Conservation (phyloP, 805 yeast species). For the Saccharomycopsis fibuligera region DNA sequence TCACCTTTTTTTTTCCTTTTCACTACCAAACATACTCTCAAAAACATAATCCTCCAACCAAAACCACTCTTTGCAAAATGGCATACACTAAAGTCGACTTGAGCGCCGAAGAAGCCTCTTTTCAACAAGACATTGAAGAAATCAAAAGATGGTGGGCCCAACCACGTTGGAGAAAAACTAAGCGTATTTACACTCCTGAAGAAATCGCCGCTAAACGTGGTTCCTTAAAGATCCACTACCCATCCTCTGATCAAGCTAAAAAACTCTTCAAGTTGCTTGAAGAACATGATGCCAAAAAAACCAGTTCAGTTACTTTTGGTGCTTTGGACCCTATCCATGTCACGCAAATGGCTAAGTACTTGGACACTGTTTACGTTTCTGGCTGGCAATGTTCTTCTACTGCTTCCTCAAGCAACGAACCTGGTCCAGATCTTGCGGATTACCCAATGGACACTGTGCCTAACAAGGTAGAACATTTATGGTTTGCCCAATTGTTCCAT, state of each 20-base stretch:
- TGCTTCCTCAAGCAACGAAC: slow-evolving; percentile 95
- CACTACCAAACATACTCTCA: too few relatives aligned
- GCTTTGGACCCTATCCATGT: slow-evolving; percentile 95
- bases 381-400: slow-evolving; percentile 99
- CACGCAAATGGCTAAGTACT: slow-evolving; percentile 92
- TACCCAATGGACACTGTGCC: slow-evolving; percentile 99
- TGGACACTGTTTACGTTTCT: slow-evolving; percentile 87
- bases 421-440: slow-evolving; percentile 97
- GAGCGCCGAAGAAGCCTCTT: slow-evolving; percentile 55
- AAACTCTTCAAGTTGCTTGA: slow-evolving; percentile 66
- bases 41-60: background rate
- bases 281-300: slow-evolving; percentile 65
- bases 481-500: slow-evolving; percentile 95
- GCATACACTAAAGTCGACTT: slow-evolving; percentile 54
- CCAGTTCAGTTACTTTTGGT: slow-evolving; percentile 87
- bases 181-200: slow-evolving; percentile 81
- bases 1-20: too few relatives aligned
- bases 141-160: slow-evolving; percentile 88
- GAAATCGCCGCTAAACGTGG: slow-evolving; percentile 90
- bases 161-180: slow-evolving; percentile 87
- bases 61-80: slow-evolving; percentile 7
- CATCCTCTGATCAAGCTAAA: slow-evolving; percentile 74
- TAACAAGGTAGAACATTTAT: slow-evolving; percentile 93
- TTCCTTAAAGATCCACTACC: slow-evolving; percentile 62
- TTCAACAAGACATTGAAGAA: slow-evolving; percentile 62